Conservation (phyloP, 768 basidiomycete species). For the Hemileccinum impolitum region DNA sequence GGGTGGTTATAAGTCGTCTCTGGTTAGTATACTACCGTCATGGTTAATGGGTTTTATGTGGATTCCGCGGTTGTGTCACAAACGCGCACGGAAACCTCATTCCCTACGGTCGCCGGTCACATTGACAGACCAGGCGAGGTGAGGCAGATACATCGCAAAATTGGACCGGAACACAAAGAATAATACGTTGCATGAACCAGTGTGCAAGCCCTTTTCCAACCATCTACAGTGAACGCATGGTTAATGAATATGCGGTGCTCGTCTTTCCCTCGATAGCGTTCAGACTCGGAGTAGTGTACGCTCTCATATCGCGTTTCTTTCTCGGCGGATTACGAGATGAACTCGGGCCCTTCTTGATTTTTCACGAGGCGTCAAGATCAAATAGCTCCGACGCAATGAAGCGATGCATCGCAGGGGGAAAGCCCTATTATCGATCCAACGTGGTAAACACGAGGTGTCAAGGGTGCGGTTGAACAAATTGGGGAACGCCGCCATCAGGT, state of each 20-base stretch:
- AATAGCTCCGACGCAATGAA: constrained; percentile 31
- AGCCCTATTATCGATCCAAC: constrained; percentile 22
- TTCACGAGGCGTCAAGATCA: constrained; percentile 16
- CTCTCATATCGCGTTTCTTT: constrained; percentile 4
- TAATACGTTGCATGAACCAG: constrained; percentile 20
- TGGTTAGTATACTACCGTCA: constrained; percentile 11
- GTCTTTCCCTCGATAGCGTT: constrained; percentile 4
- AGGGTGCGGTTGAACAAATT: constrained; percentile 16
- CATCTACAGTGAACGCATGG: constrained; percentile 10
- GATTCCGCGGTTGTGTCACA: constrained; percentile 29
- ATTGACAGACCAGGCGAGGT: constrained; percentile 33
- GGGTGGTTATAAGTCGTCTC: constrained; percentile 17
- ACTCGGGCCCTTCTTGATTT: constrained; percentile 14
- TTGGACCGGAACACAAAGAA: constrained; percentile 18
- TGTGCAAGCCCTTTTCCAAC: constrained; percentile 8
- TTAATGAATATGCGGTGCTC: constrained; percentile 10
- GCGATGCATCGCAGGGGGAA: constrained; percentile 24
- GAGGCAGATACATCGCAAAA: constrained; percentile 32
- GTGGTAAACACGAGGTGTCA: constrained; percentile 32
- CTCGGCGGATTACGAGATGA: constrained; percentile 20
- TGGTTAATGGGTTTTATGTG: constrained; percentile 28
- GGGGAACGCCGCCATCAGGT: constrained; percentile 6
- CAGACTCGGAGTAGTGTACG: not conserved
- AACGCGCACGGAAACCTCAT: constrained; percentile 39
- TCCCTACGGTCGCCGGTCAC: constrained; percentile 32